Evolutionary conservation across 2,329 filamentous ascomycete genomes (phyloP).

Genomic region (Aspergillus versicolor): DNA sequence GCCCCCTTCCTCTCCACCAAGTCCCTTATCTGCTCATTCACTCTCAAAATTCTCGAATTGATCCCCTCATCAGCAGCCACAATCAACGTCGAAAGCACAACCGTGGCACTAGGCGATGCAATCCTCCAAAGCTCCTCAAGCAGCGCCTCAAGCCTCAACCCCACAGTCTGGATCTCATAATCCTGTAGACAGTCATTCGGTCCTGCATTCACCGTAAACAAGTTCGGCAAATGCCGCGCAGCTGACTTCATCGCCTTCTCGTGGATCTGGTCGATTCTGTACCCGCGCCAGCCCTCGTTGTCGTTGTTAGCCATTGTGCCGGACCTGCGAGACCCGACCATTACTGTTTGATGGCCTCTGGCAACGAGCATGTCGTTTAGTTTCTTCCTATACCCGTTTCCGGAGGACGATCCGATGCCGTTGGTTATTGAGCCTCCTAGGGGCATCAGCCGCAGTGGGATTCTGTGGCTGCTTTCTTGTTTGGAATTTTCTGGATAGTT

Average conservation of each 20-base stretch:
- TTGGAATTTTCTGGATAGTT: not conserved
- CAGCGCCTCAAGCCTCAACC: not conserved
- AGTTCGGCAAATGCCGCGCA: slow-evolving; percentile 2
- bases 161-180: not conserved
- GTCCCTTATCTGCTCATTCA: slow-evolving; percentile 2
- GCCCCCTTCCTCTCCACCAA: not conserved
- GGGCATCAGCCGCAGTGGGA: slow-evolving; percentile 4
- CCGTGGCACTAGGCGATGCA: not conserved
- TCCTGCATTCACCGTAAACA: slow-evolving; percentile 10
- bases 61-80: not conserved
- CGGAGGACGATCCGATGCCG: slow-evolving; percentile 8
- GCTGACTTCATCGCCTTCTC: not conserved
- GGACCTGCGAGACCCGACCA: no score
- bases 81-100: slow-evolving; percentile 9
- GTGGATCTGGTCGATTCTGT: no score
- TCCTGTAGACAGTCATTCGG: slow-evolving; percentile 4
- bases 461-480: not conserved
- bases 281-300: no score
- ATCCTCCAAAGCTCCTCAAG: not conserved
- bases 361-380: no score
- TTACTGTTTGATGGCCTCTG: no score
- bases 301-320: no score
- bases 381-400: slow-evolving; percentile 15
- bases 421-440: slow-evolving; percentile 17
- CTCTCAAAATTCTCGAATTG: not conserved